Evolutionary conservation across 805 yeast species (phyloP).

Genomic region (Pichia insulana): DNA sequence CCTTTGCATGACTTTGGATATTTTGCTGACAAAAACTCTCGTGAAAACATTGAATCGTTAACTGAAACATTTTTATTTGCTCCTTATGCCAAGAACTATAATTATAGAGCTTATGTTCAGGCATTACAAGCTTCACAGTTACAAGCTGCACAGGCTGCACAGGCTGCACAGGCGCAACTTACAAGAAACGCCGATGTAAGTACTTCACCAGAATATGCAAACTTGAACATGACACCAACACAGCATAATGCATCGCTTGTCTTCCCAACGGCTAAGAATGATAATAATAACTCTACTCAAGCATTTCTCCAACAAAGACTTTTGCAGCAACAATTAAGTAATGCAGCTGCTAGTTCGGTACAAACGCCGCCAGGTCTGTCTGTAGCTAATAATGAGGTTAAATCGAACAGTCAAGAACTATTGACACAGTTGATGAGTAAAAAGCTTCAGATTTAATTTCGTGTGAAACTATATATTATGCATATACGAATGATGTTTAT

Average conservation of each 20-base stretch:
- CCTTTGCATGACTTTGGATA: slow-evolving; percentile 8
- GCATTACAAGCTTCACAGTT: slow-evolving; percentile 10
- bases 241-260: slow-evolving; percentile 1
- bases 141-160: slow-evolving; percentile 9
- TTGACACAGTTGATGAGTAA: slow-evolving; percentile 80
- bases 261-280: slow-evolving; percentile 18
- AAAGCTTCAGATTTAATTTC: slow-evolving; percentile 17
- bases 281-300: slow-evolving; percentile 7
- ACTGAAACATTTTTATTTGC: slow-evolving; percentile 27
- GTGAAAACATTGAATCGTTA: slow-evolving; percentile 19
- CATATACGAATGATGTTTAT: neutral
- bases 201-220: slow-evolving; percentile 1
- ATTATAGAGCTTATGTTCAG: slow-evolving; percentile 16
- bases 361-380: slow-evolving; percentile 75
- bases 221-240: slow-evolving; percentile 1
- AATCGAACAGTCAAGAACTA: slow-evolving; percentile 47
- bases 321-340: slow-evolving; percentile 22
- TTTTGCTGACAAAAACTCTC: slow-evolving; percentile 12
- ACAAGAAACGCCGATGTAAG: neutral
- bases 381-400: slow-evolving; percentile 6
- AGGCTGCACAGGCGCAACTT: neutral
- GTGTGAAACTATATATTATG: neutral
- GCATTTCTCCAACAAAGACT: slow-evolving; percentile 8
- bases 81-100: slow-evolving; percentile 28
- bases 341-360: slow-evolving; percentile 30